A percentile compares a stretch with the other conserved stretches of the same genome.
Conservation (phyloP, 257 asterid genomes). For the Ballota nigra region DNA sequence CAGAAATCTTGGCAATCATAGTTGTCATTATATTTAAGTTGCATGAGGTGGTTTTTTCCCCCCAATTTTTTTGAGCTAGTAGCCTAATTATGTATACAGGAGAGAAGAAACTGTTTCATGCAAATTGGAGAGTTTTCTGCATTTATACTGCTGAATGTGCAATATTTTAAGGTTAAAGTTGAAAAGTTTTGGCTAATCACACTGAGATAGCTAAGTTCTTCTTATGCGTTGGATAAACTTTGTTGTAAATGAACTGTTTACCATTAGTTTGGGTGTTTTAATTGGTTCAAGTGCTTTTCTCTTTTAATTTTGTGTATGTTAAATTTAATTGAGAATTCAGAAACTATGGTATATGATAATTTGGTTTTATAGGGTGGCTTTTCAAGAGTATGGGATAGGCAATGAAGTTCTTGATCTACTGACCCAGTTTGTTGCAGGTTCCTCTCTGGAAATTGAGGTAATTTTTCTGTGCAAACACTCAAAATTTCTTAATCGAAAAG, state of each 20-base stretch:
- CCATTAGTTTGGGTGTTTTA: neutral
- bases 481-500: neutral
- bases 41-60: neutral
- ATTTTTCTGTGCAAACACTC: conserved; percentile 19
- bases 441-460: conserved; percentile 80
- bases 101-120: neutral
- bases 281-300: neutral
- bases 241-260: neutral
- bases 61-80: neutral
- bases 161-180: neutral
- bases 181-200: conserved; percentile 3
- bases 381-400: conserved; percentile 52
- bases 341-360: conserved; percentile 16
- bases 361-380: conserved; percentile 60
- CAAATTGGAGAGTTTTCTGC: neutral
- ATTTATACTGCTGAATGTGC: neutral
- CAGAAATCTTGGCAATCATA: neutral
- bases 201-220: neutral
- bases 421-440: conserved; percentile 82
- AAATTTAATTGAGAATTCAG: neutral
- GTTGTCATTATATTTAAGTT: neutral
- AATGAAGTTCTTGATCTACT: conserved; percentile 62
- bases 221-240: neutral
- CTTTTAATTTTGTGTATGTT: conserved; percentile 9
- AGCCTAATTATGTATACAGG: neutral